Evolutionary conservation across 2,329 filamentous ascomycete genomes (phyloP).

Genomic region (Diplodia scrobiculata): DNA sequence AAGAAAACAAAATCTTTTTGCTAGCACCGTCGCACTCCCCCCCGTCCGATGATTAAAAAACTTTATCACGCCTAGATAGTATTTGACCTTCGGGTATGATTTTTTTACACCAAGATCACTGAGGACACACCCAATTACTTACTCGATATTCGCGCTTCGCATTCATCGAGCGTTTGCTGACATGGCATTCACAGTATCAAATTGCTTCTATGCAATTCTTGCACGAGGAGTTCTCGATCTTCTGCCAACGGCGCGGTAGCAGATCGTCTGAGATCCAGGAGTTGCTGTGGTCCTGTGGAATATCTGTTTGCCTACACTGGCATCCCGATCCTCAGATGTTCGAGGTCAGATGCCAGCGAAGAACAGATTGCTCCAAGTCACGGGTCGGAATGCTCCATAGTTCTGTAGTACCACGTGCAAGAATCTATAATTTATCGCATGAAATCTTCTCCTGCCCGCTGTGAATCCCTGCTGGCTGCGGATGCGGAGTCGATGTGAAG

Average conservation of each 20-base stretch:
- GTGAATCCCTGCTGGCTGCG: too few species aligned
- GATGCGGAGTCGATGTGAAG: background rate
- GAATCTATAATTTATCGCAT: background rate
- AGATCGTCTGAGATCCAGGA: background rate
- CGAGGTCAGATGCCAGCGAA: background rate
- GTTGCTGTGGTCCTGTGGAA: background rate
- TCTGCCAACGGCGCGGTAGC: background rate
- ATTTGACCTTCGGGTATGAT: slow-evolving; percentile 64
- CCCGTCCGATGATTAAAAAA: slow-evolving; percentile 66
- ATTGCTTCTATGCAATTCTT: background rate
- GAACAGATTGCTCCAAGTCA: background rate
- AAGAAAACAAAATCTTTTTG: slow-evolving; percentile 17
- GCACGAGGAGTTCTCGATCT: background rate
- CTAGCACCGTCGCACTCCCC: slow-evolving; percentile 26
- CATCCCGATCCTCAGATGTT: background rate
- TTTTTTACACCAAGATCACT: slow-evolving; percentile 68
- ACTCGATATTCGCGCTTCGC: background rate
- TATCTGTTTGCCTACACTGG: background rate
- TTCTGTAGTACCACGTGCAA: background rate
- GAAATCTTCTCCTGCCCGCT: background rate
- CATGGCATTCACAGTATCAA: background rate
- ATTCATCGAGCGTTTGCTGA: slow-evolving; percentile 6
- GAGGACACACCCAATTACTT: slow-evolving; percentile 49
- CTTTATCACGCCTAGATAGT: slow-evolving; percentile 66
- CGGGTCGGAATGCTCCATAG: background rate